A percentile compares a stretch with the other conserved stretches of the same genome.
Conservation (phyloP, 305 asterid genomes). For the Withania somnifera region DNA sequence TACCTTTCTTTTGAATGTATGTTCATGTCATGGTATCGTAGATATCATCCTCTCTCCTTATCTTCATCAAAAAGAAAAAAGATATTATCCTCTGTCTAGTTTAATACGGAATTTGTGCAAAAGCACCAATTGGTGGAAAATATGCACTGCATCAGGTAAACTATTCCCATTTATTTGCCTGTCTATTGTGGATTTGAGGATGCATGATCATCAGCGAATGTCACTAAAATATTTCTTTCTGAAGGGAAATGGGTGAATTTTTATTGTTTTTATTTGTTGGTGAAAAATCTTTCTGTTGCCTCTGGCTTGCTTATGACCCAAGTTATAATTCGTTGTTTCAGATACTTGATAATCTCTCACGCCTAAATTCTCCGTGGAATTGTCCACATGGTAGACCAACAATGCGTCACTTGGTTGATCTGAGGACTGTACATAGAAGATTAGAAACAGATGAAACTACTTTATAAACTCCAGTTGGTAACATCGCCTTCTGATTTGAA, state of each 20-base stretch:
- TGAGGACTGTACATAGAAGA: slow-evolving; percentile 32
- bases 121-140: neutral
- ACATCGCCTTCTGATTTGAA: neutral
- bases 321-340: slow-evolving; percentile 20
- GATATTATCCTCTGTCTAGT: neutral
- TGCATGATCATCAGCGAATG: neutral
- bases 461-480: neutral
- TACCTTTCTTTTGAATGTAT: neutral
- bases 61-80: neutral
- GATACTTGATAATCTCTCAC: slow-evolving; percentile 69
- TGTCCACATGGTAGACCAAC: slow-evolving; percentile 98
- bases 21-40: neutral
- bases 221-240: neutral
- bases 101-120: neutral
- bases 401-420: slow-evolving; percentile 96
- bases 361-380: slow-evolving; percentile 92
- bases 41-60: neutral
- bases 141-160: neutral
- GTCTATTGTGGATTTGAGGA: no score
- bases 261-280: neutral
- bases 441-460: slow-evolving; percentile 25
- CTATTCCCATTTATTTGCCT: neutral
- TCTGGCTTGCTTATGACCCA: neutral
- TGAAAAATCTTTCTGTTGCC: neutral
- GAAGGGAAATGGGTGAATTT: no score